Base-by-base conservation (phyloP, 352 stramenopile species). In the Pythium guiyangense region DNA sequence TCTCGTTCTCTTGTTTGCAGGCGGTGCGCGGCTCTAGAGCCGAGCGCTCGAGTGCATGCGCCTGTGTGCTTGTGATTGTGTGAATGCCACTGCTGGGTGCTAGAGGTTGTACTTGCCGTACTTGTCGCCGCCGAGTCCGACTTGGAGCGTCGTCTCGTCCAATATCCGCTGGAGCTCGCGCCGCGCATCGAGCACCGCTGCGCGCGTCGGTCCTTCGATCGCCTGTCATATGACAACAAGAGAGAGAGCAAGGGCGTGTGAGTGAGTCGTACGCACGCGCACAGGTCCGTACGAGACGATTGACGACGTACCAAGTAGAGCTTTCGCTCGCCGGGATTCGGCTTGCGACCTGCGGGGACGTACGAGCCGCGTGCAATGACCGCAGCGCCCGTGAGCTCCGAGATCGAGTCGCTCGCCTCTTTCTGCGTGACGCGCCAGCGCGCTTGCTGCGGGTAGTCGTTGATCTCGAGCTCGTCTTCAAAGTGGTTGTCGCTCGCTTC, bases 381-480 rank as follows among this genome's bases (percentile, higher is more conserved):
- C 17, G 89, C 88, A 20, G 70, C 85, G 29, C 90, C 90, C 5
- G 89, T 97, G 52, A 94, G 77, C 42, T 98, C 92, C 1, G 84
- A 69, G 8, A 98, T 82, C 17, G 79, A 77, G 47, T 96, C 82
- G 22, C 88, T 85, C 35, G 85, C 80, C 27, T 97, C 87, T 56
- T 93, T 95, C 50, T 95, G 85, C 26, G 83, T 92, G 48, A 96
- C 86, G 49, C 79, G 90, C 73, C 80, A 96, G 14, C 90, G 79
- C 52, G 90, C 92, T 61, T 96, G 86, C 65, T 96, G 81, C 4
- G 92, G 91, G 65, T 97, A 98, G 57, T 98, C 92, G 66, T 98
- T 98, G 69, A 98, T 97, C 61, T 96, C 91, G 18, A 98, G 70
- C 59, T 98, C 90, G 61, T 96, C 85, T 11, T 77, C 70, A 54